These are phyloP conservation scores for Kalmusia sp. DNA, from an alignment of 2,329 filamentous ascomycete genomes.

Conservation along the genomic window DNA sequence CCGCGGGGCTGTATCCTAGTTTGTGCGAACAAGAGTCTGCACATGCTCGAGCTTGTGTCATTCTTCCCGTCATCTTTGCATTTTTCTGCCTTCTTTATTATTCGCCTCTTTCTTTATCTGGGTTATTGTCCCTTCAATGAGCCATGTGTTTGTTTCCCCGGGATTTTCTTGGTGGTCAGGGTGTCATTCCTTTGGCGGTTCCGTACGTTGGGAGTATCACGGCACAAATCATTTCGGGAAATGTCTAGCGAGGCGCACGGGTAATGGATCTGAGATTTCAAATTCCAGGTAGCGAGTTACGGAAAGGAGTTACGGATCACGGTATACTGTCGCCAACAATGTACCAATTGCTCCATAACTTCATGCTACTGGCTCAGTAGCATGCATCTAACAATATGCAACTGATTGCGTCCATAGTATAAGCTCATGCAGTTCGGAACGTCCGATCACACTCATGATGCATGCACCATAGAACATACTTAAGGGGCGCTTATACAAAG, in stretches of 20 bases:
- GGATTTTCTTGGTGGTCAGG: not conserved
- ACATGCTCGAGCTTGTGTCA: not conserved
- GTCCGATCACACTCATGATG: too few species aligned
- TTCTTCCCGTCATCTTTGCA: not conserved
- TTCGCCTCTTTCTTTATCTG: too few species aligned
- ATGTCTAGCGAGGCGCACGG: not conserved
- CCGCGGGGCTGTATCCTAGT: not conserved
- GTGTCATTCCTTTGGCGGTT: not conserved
- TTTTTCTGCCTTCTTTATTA: not conserved
- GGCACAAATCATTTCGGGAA: not conserved
- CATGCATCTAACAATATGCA: too few species aligned
- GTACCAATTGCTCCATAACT: not conserved
- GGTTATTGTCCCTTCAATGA: too few species aligned
- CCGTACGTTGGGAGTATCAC: not conserved
- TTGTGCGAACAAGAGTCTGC: not conserved
- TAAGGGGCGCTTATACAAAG: too few species aligned
- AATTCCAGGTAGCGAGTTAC: too few species aligned
- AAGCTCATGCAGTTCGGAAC: too few species aligned
- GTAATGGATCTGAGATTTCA: not conserved
- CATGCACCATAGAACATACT: too few species aligned
- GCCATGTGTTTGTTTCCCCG: not conserved
- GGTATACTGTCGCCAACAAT: not conserved
- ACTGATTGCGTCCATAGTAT: too few species aligned
- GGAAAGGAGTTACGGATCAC: not conserved
- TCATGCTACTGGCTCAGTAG: too few species aligned